Evolutionary conservation across 106 monocot species (phyloP), one percentile per base, ranked within the genome.

Genomic region (Vanilla planifolia): DNA sequence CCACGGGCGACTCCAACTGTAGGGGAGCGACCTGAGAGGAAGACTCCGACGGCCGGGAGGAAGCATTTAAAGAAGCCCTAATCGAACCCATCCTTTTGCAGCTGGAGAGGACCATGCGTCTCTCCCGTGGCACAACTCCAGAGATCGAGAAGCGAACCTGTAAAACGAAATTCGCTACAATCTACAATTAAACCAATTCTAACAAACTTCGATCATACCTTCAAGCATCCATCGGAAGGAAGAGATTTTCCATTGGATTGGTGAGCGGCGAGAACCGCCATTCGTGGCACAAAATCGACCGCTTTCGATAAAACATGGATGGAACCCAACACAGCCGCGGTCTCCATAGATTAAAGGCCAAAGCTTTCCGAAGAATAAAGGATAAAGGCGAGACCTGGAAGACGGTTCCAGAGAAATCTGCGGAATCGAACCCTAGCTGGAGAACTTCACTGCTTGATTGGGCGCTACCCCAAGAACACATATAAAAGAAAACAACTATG

Each of bases 1-100:
- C 91, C 3, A 72, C 39, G 5, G 86, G 86, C 11, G 91, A 92
- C 35, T 92, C 86, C 56, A 83, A 52, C 61, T 73, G 74, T 24
- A 92, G 83, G 20, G 91, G 91, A 32, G 91, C 82, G 15, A 86
- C 71, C 11, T 71, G 66, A n/a, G 76, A 68, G 0, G 69, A 45
- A 13, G 65, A 20, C 0, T 34, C 69, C 7, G 64, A 33, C 4
- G 64, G 43, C 6, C 20, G 33, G 2, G 28, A 21, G 2, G 75
- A 64, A 14, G 79, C 65, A 61, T 39, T 15, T 7, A 40, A 59
- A 1, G 71, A 75, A 4, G 76, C 82, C 55, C 67, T 60, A 23
- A 76, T 58, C 30, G n/a, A 23, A 16, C 10, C 13, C n/a, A 39
- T 67, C 65, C 65, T 48, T 13, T 63, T 42, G 15, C 22, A 6